Evolutionary conservation across 208 protist genomes (phyloP).

Genomic region (Porcisia deanei): DNA sequence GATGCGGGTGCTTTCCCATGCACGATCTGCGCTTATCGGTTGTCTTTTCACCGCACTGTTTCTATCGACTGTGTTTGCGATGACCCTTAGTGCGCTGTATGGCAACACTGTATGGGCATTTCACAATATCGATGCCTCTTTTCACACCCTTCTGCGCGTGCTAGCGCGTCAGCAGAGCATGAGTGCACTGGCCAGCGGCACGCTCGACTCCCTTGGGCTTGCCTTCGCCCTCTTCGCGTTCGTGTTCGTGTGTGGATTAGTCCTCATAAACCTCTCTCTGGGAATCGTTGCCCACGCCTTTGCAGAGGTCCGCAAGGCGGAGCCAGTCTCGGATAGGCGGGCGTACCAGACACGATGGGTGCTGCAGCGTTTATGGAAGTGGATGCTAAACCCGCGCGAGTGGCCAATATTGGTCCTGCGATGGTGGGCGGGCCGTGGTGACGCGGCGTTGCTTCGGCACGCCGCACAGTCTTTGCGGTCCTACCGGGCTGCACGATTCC

Average conservation of each 20-base stretch:
- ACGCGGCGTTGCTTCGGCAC: conserved; percentile 20
- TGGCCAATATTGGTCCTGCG: conserved; percentile 15
- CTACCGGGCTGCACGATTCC: conserved; percentile 27
- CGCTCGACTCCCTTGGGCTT: conserved; percentile 3
- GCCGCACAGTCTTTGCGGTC: conserved; percentile 8
- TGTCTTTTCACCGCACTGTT: conserved; percentile 39
- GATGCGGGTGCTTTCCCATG: conserved; percentile 15
- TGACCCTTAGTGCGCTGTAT: conserved; percentile 36
- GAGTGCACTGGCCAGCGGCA: conserved; percentile 16
- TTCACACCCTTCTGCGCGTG: conserved; percentile 38
- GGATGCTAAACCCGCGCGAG: conserved; percentile 5
- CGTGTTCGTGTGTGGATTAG: conserved; percentile 26
- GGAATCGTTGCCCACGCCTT: conserved; percentile 33
- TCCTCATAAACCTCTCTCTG: conserved; percentile 24
- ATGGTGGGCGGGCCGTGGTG: conserved; percentile 12
- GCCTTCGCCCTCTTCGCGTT: conserved; percentile 39
- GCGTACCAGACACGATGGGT: conserved; percentile 18
- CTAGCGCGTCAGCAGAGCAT: conserved; percentile 50
- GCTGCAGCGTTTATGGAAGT: not conserved
- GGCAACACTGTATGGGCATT: conserved; percentile 38
- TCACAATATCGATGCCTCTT: conserved; percentile 32
- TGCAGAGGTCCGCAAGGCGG: conserved; percentile 8
- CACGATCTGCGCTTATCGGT: conserved; percentile 22
- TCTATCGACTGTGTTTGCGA: conserved; percentile 33
- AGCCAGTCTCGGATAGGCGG: not conserved